phyloP scores from a whole-genome alignment of 345 rosid genomes.

The Punica granatum region DNA sequence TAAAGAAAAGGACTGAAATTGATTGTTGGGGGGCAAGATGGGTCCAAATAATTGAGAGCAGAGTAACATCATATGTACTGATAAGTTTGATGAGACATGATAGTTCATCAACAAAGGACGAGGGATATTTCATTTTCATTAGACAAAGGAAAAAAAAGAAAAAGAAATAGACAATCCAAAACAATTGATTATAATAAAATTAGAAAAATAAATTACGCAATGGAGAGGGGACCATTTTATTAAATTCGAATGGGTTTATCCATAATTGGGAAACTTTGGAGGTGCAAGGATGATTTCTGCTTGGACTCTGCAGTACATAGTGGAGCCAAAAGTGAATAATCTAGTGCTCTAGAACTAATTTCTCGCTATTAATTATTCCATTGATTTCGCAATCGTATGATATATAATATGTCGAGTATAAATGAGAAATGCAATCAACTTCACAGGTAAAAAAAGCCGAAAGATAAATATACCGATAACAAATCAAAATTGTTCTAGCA shows the following conservation, averaged over 20 bases:
- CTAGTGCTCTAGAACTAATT: not conserved
- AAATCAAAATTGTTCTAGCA: too few relatives aligned
- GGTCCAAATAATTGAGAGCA: conserved; percentile 25
- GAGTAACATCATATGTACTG: conserved; percentile 8
- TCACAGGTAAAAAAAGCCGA: too few relatives aligned
- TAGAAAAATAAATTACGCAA: conserved; percentile 2
- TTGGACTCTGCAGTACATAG: not conserved
- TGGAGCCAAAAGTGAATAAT: conserved; percentile 8
- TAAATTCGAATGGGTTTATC: conserved; percentile 9
- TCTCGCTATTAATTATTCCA: too few relatives aligned
- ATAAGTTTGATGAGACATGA: conserved; percentile 21
- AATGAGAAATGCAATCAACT: too few relatives aligned
- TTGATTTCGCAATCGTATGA: too few relatives aligned
- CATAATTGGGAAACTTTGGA: not conserved
- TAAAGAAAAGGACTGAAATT: not conserved
- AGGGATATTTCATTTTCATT: conserved; percentile 3
- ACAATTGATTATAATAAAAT: not conserved
- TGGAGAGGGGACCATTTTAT: conserved; percentile 3
- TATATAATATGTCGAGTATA: too few relatives aligned
- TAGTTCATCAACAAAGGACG: conserved; percentile 18
- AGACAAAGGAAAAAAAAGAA: not conserved
- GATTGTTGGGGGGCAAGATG: conserved; percentile 8
- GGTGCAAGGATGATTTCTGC: conserved; percentile 1
- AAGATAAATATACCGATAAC: too few relatives aligned
- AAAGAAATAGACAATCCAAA: not conserved